Conservation (phyloP, 2,329 filamentous ascomycete genomes). For the Calonectria pseudoturangicola region DNA sequence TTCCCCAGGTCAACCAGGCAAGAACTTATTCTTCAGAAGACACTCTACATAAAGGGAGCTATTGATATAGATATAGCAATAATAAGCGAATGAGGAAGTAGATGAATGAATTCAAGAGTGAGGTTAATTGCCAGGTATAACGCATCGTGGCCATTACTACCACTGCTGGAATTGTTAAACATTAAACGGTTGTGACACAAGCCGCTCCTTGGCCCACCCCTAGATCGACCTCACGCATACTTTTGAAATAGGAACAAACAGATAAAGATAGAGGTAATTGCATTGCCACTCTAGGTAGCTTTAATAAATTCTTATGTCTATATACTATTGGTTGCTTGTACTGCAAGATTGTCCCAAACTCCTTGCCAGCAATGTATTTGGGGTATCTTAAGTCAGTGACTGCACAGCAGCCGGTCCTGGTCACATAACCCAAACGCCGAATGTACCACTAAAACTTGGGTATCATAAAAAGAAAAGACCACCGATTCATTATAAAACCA, state of each 20-base stretch:
- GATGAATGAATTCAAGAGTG: too few species aligned
- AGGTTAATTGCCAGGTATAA: too few species aligned
- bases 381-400: conserved; percentile 24
- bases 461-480: neutral
- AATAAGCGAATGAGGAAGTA: too few species aligned
- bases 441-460: neutral
- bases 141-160: too few species aligned
- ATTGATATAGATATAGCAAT: too few species aligned
- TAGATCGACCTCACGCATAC: too few species aligned
- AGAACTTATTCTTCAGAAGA: neutral
- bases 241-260: too few species aligned
- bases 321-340: conserved; percentile 7
- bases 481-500: neutral
- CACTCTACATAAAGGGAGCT: neutral
- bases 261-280: neutral
- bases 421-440: conserved; percentile 10
- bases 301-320: conserved; percentile 28
- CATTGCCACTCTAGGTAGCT: neutral
- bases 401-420: conserved; percentile 25
- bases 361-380: conserved; percentile 18
- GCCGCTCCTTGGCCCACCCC: too few species aligned
- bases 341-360: conserved; percentile 16
- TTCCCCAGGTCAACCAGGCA: neutral
- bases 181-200: too few species aligned
- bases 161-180: too few species aligned